phyloP scores from a whole-genome alignment of 176 grass and related monocot species.

The Musa itinerans region DNA sequence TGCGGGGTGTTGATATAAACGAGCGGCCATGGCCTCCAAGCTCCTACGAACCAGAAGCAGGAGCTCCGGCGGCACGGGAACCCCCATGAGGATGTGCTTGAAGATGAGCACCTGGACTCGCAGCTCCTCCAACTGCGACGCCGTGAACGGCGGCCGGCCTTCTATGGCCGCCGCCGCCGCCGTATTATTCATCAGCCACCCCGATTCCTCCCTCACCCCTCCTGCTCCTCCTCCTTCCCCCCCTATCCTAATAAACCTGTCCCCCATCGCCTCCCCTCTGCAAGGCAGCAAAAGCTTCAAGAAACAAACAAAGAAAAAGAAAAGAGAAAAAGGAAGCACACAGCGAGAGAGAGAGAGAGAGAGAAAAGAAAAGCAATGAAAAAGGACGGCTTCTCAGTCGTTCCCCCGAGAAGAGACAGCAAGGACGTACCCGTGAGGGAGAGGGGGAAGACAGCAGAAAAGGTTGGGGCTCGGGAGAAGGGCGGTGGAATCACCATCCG shows the following conservation, averaged over 20 bases:
- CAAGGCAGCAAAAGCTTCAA: not conserved
- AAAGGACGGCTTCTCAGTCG: not conserved
- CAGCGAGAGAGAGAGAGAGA: constrained; percentile 29
- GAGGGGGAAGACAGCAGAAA: not conserved
- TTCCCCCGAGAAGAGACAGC: not conserved
- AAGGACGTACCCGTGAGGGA: too few species aligned
- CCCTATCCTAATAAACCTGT: constrained; percentile 10
- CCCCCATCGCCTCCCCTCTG: constrained; percentile 29
- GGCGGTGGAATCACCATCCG: not conserved
- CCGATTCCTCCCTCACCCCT: not conserved
- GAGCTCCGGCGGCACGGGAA: constrained; percentile 71
- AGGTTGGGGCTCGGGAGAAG: not conserved
- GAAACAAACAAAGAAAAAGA: not conserved
- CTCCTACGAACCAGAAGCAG: constrained; percentile 57
- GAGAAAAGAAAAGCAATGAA: too few species aligned
- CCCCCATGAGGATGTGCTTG: constrained; percentile 83
- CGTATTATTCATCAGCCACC: not conserved
- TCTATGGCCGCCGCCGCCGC: constrained; percentile 25
- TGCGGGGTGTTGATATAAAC: constrained; percentile 44
- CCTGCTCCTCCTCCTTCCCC: constrained; percentile 16
- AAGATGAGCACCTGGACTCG: constrained; percentile 81
- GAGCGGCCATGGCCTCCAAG: constrained; percentile 43
- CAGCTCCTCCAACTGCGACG: constrained; percentile 87
- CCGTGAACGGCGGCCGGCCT: constrained; percentile 54
- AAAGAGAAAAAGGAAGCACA: constrained; percentile 13